Base-by-base conservation (phyloP, 2,329 filamentous ascomycete genomes). In the Fusarium palustre region DNA sequence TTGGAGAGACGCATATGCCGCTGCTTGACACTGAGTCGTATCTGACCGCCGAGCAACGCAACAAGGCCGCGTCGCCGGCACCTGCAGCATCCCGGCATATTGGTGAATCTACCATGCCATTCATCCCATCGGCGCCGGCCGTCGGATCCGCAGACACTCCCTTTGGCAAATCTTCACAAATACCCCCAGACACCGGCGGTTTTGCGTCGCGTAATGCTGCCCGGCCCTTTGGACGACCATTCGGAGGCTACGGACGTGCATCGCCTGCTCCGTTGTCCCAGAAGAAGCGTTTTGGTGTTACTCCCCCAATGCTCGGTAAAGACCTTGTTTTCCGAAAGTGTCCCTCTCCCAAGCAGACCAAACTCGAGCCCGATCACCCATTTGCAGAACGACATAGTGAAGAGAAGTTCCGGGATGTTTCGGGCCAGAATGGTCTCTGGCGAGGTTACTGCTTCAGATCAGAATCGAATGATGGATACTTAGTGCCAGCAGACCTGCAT, bases 281-380 rank as follows among this genome's bases (percentile, higher is more conserved):
- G 59, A 81, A 82, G 73, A 81, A 84, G 75, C 85, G 85, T 61
- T 80, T 86, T 69, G 83, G 82, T 24, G 82, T 85, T 73, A 89
- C 89, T 64, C 95, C 95, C 41, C 95, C 95, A 12, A 97, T 98
- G 94, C 87, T 97, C 13, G 95, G 95, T 58, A 82, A 84, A 59
- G 92, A 97, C 70, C 86, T 98, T 56, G 83, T 85, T 28, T 97
- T 97, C 77, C 92, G 93, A 34, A 88, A 87, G 76, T 97, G 93
- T 76, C 85, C 87, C 12, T 97, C 94, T 28, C 95, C 95, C 8
- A 91, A 95, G 78, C 88, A 90, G 56, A 97, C 94, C 18, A 90
- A 93, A 74, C 91, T 97, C 74, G 93, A 97, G 76, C 90, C 92
- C 1, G 90, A 92, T 58, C 91, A 93, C 75, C 87, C 82, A 71